Percentiles rank a stretch among this genome's conserved stretches.
These are phyloP conservation scores for Cladosporium velox DNA, from an alignment of 2,329 filamentous ascomycete species.

Conservation along the genomic window DNA sequence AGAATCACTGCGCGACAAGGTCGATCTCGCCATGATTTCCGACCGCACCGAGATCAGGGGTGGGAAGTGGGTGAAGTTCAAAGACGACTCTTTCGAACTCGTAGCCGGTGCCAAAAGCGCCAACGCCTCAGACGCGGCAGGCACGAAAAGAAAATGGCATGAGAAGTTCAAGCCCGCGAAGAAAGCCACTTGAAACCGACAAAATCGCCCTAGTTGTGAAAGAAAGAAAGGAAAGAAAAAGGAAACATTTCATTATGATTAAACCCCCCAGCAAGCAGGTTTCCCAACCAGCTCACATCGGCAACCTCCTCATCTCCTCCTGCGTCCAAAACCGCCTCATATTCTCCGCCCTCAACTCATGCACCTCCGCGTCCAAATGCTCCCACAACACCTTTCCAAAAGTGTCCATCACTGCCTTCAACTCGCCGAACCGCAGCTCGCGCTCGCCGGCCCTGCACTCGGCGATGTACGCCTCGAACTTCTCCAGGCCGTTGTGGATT, in stretches of 20 bases:
- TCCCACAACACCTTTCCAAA: constrained; percentile 79
- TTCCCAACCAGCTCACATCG: constrained; percentile 63
- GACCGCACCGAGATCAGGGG: constrained; percentile 29
- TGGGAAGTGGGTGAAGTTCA: constrained; percentile 29
- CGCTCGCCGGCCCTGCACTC: constrained; percentile 58
- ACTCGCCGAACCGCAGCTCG: constrained; percentile 56
- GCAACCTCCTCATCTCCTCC: constrained; percentile 71
- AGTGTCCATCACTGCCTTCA: constrained; percentile 72
- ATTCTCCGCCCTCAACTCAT: constrained; percentile 76
- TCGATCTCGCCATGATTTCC: constrained; percentile 30
- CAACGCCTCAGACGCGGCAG: constrained; percentile 24
- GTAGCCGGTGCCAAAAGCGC: constrained; percentile 15
- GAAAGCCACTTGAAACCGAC: constrained; percentile 26
- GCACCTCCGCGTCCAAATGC: constrained; percentile 84
- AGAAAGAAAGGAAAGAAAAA: too few species aligned
- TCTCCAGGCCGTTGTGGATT: constrained; percentile 66
- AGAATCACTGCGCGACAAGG: constrained; percentile 36
- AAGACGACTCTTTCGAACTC: constrained; percentile 9
- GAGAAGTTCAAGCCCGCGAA: constrained; percentile 41
- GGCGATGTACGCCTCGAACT: constrained; percentile 36
- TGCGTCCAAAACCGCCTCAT: constrained; percentile 81
- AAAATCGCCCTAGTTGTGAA: too few species aligned
- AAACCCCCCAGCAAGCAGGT: too few species aligned
- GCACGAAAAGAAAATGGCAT: constrained; percentile 42
- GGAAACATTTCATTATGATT: not conserved